phyloP scores from a whole-genome alignment of 2,329 filamentous ascomycete genomes.

The Sporothrix humicola region DNA sequence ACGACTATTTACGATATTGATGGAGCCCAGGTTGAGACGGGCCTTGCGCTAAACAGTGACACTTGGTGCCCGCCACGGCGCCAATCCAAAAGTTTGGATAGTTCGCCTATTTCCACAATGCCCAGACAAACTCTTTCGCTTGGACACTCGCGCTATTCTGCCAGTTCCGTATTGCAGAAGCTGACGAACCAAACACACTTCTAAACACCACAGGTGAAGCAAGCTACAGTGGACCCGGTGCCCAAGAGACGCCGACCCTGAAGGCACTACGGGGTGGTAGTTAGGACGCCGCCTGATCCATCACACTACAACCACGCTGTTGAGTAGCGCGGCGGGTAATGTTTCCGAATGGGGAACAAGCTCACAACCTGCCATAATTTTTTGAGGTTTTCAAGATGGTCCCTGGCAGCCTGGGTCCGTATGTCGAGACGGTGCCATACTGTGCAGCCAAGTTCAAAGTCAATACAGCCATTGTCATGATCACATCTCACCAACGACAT shows the following conservation, averaged over 20 bases:
- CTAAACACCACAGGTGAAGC: background rate
- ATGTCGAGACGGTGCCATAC: background rate
- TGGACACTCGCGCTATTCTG: background rate
- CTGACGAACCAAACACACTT: constrained; percentile 11
- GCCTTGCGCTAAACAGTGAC: constrained; percentile 16
- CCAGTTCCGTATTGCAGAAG: background rate
- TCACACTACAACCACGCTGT: constrained; percentile 1
- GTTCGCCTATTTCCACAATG: background rate
- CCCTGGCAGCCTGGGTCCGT: background rate
- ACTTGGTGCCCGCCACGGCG: background rate
- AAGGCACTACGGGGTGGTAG: background rate
- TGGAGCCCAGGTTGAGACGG: background rate
- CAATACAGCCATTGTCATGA: background rate
- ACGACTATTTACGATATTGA: background rate
- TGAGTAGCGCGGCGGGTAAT: constrained; percentile 33
- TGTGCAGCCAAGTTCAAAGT: background rate
- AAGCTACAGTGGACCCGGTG: constrained; percentile 14
- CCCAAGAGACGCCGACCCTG: background rate
- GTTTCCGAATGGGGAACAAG: constrained; percentile 36
- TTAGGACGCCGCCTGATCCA: constrained; percentile 19
- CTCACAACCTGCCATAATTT: background rate
- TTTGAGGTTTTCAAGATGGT: constrained; percentile 3
- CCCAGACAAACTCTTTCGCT: background rate
- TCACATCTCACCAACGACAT: constrained; percentile 8
- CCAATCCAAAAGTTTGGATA: background rate